Percentiles rank a stretch among this genome's conserved stretches.
Conservation (phyloP, 345 rosid genomes). For the Gossypium bickii region DNA sequence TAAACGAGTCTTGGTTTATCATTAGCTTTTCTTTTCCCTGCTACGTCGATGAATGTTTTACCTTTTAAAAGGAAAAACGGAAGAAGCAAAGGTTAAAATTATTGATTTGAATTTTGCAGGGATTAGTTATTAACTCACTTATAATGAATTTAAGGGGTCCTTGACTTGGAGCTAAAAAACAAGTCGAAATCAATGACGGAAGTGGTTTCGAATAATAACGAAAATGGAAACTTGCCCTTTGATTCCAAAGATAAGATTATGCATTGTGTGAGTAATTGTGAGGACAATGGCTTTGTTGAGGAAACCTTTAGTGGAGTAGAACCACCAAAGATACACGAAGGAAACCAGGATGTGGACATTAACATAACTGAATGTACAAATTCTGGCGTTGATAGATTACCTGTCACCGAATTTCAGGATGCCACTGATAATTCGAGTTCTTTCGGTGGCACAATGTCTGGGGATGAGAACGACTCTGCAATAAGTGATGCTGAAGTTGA, state of each 20-base stretch:
- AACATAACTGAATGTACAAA: constrained; percentile 37
- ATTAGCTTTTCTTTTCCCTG: background rate
- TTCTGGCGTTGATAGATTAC: constrained; percentile 4
- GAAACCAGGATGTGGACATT: constrained; percentile 38
- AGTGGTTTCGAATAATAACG: constrained; percentile 20
- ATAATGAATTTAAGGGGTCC: constrained; percentile 20
- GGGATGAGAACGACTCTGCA: constrained; percentile 31
- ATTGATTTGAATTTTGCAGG: background rate
- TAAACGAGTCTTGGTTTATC: background rate
- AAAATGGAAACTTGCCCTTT: constrained; percentile 16
- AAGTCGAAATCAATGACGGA: constrained; percentile 27
- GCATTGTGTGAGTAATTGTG: constrained; percentile 16
- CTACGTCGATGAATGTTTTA: background rate
- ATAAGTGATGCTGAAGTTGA: constrained; percentile 68
- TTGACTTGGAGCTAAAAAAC: constrained; percentile 33
- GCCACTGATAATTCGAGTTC: constrained; percentile 72
- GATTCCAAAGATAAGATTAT: constrained; percentile 22
- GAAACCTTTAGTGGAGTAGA: constrained; percentile 24
- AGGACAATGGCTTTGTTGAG: background rate
- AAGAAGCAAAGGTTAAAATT: background rate
- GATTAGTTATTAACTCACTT: background rate
- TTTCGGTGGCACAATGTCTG: constrained; percentile 54
- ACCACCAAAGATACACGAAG: constrained; percentile 1
- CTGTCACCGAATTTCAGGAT: constrained; percentile 32
- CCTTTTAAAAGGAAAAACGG: background rate